Base-by-base conservation (phyloP, 768 basidiomycete species). In the Calocybe indica region DNA sequence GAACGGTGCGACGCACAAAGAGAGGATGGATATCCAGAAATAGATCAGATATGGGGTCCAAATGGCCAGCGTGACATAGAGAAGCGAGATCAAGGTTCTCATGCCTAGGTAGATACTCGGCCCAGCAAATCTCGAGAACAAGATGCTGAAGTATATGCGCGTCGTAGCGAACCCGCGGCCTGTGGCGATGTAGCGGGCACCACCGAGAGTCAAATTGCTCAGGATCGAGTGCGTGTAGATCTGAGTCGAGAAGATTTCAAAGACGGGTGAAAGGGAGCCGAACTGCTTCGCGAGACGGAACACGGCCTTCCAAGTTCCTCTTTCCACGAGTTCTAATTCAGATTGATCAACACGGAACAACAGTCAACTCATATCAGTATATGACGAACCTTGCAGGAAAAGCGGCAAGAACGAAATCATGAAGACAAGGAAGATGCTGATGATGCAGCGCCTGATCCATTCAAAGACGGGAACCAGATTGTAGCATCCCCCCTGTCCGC, bases 151-250 rank as follows among this genome's bases (percentile, higher is more conserved):
- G 51, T 87, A 87, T 51, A 96, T 91, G 46, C 96, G 78, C 14
- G 92, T 89, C 5, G 95, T 98, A 28, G 96, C 96, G 61, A 99
- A 99, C 36, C 96, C 96, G 78, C 96, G 90, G 41, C 96, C 96
- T 15, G 95, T 99, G 11, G 96, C 93, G 55, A 99, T 99, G 68
- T 98, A 99, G 44, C 96, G 82, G 39, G 96, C 96, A 42, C 96
- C 96, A 67, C 96, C 96, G 51, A 96, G 97, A 5, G 91, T 95
- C 70, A 99, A 71, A 67, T 99, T 95, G 67, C 85, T 95, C 53
- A 96, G 73, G 65, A 99, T 97, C 28, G 96, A 98, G 62, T 98
- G 92, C 40, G 93, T 93, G 64, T 92, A 94, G 59, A 99, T 97
- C 66, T 98, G 95, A 1, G 96, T 99, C 10, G 91, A 87, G 71